Conservation (phyloP, 1,284 basidiomycete species). For the Melampsora medusae region DNA sequence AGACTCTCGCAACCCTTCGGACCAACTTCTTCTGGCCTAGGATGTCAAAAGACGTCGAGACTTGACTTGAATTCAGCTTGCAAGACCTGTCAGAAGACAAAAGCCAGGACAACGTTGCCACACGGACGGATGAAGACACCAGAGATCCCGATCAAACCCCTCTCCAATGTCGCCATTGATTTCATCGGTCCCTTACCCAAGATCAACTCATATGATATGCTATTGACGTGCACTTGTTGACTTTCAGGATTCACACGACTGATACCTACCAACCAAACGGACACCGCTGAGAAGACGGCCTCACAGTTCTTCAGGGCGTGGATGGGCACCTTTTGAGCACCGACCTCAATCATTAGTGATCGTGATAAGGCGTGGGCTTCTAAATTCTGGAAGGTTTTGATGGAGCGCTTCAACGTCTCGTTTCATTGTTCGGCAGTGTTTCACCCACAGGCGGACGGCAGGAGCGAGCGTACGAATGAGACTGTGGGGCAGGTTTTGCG, state of each 20-base stretch:
- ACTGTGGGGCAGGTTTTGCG: slow-evolving; percentile 51
- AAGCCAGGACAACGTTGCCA: neutral
- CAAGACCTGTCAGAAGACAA: neutral
- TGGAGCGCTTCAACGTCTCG: slow-evolving; percentile 46
- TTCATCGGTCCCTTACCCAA: slow-evolving; percentile 6
- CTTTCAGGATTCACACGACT: slow-evolving; percentile 2
- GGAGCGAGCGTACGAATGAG: slow-evolving; percentile 54
- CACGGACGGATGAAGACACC: slow-evolving; percentile 14
- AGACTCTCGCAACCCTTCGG: neutral
- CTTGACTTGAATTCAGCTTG: neutral
- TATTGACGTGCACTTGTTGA: slow-evolving; percentile 15
- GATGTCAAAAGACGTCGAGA: neutral
- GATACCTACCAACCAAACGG: neutral
- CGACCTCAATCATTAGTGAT: slow-evolving; percentile 49
- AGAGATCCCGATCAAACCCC: neutral
- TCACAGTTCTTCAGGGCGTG: slow-evolving; percentile 6
- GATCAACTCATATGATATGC: slow-evolving; percentile 3
- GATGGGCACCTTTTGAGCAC: slow-evolving; percentile 45
- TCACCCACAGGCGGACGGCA: slow-evolving; percentile 51
- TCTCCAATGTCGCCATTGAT: neutral
- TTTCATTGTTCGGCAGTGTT: slow-evolving; percentile 46
- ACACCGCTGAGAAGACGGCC: slow-evolving; percentile 9
- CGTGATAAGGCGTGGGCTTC: slow-evolving; percentile 50
- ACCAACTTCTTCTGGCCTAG: slow-evolving; percentile 17
- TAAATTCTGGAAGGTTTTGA: slow-evolving; percentile 50